Evolutionary conservation across 2,329 filamentous ascomycete genomes (phyloP).

Genomic region (Neonectria ditissima): DNA sequence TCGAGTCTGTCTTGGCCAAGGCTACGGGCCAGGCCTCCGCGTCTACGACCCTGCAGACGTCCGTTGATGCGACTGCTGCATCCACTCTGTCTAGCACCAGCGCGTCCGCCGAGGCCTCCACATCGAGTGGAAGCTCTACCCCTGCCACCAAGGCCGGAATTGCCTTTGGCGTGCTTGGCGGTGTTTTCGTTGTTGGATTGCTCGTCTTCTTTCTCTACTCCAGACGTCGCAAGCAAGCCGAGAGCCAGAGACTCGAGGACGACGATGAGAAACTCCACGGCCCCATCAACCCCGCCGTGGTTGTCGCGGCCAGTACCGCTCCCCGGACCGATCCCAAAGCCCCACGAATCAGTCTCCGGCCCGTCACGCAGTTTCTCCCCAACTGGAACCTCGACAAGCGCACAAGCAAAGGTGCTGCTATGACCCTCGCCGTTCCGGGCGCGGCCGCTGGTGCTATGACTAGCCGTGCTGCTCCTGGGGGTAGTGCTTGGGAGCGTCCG

Average conservation of each 20-base stretch:
- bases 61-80: constrained; percentile 30
- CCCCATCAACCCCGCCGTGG: constrained; percentile 50
- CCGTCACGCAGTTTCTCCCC: constrained; percentile 85
- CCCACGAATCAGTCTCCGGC: constrained; percentile 86
- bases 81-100: constrained; percentile 37
- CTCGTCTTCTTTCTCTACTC: constrained; percentile 79
- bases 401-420: constrained; percentile 60
- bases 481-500: constrained; percentile 62
- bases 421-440: constrained; percentile 51
- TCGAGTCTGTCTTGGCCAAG: constrained; percentile 48
- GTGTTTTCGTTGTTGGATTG: constrained; percentile 74
- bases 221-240: constrained; percentile 74
- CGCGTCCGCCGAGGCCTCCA: constrained; percentile 34
- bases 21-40: constrained; percentile 42
- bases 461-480: constrained; percentile 47
- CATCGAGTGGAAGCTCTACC: constrained; percentile 40
- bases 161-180: constrained; percentile 82
- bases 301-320: constrained; percentile 31
- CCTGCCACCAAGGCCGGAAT: constrained; percentile 79
- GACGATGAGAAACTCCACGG: constrained; percentile 75
- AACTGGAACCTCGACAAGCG: constrained; percentile 65
- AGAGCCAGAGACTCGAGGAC: constrained; percentile 60
- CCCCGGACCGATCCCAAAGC: constrained; percentile 64
- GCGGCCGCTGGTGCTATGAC: constrained; percentile 36
- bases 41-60: constrained; percentile 22